phyloP scores from a whole-genome alignment of 108 stramenopile species.

The Craspedostauros australis region DNA sequence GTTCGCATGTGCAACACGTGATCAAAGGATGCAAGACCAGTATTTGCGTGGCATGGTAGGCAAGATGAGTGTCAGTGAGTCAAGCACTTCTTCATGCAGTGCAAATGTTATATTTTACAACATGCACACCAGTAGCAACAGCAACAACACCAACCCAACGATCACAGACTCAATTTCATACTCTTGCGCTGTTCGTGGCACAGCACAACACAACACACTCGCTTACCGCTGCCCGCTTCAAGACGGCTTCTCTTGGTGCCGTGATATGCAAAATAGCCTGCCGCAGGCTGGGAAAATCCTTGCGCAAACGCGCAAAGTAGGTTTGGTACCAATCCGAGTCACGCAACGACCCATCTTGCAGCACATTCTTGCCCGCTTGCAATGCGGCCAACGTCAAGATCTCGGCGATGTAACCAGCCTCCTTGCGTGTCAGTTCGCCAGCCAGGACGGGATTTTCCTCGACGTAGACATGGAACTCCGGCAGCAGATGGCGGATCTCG shows the following conservation, averaged over 20 bases:
- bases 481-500: conserved; percentile 62
- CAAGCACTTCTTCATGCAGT: no score
- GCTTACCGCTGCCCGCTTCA: conserved; percentile 67
- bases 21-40: no score
- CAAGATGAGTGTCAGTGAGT: no score
- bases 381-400: conserved; percentile 75
- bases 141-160: no score
- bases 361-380: conserved; percentile 65
- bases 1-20: no score
- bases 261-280: conserved; percentile 78
- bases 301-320: conserved; percentile 58
- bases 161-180: no score
- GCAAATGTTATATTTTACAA: no score
- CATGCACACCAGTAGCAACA: no score
- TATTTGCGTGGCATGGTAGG: no score
- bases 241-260: conserved; percentile 66
- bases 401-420: conserved; percentile 76
- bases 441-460: conserved; percentile 50
- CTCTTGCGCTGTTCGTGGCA: no score
- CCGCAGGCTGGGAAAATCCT: conserved; percentile 62
- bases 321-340: conserved; percentile 72
- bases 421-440: conserved; percentile 73
- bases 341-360: conserved; percentile 80
- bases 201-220: no score
- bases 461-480: conserved; percentile 73